A percentile compares a stretch with the other conserved stretches of the same genome.
These are phyloP conservation scores for Linderniella brevidens DNA, from an alignment of 257 asterid genomes.

Conservation along the genomic window DNA sequence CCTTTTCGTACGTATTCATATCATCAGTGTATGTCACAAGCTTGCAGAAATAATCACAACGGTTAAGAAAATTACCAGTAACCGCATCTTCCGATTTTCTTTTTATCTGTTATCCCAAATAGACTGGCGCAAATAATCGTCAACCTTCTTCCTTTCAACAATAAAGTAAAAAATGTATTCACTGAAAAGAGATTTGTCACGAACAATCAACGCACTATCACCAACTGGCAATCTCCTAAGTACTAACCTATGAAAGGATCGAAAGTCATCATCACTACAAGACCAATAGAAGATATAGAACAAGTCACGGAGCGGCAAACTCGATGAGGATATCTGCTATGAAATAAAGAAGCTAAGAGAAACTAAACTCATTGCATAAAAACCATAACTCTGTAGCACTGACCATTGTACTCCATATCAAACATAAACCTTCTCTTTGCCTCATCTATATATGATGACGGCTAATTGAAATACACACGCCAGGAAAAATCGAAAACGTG, in stretches of 20 bases:
- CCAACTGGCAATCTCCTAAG: constrained; percentile 88
- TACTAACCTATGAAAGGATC: constrained; percentile 23
- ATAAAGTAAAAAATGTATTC: constrained; percentile 60
- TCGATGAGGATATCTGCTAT: no score
- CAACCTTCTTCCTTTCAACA: constrained; percentile 94
- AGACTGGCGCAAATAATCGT: constrained; percentile 77
- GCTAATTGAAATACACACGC: no score
- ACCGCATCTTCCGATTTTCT: constrained; percentile 83
- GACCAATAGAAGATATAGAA: no score
- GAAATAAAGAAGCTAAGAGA: constrained; percentile 5
- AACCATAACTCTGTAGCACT: constrained; percentile 13
- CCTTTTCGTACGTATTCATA: no score
- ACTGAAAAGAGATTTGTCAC: constrained; percentile 19
- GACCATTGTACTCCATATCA: constrained; percentile 55
- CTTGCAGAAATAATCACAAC: no score
- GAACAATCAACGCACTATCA: constrained; percentile 86
- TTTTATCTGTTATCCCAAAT: constrained; percentile 84
- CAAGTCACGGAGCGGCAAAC: no score
- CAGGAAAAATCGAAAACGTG: constrained; percentile 25
- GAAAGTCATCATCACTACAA: no score
- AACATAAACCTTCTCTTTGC: no score
- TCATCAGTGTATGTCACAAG: no score
- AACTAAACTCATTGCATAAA: not conserved
- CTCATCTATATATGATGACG: no score
- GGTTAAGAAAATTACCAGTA: constrained; percentile 38